A percentile compares a stretch with the other conserved stretches of the same genome.
phyloP scores from a whole-genome alignment of 768 basidiomycete species.

The Russula vinacea region DNA sequence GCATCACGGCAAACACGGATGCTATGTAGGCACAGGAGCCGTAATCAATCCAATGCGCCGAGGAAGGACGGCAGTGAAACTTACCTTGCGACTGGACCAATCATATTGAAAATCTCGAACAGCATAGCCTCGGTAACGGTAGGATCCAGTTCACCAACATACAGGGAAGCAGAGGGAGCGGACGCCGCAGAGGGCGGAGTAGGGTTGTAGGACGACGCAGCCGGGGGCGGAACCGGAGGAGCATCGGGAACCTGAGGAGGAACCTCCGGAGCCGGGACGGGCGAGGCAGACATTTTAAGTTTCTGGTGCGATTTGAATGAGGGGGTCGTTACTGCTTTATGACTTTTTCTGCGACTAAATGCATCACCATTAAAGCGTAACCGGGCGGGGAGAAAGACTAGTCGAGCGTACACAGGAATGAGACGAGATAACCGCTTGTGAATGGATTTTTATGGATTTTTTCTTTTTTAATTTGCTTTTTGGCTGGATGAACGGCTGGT shows the following conservation, averaged over 20 bases:
- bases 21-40: conserved; percentile 41
- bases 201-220: conserved; percentile 57
- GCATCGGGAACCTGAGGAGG: conserved; percentile 42
- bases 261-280: conserved; percentile 37
- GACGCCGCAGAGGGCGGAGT: conserved; percentile 54
- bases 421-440: conserved; percentile 73
- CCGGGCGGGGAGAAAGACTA: conserved; percentile 23
- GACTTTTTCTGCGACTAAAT: conserved; percentile 55
- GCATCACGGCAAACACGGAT: conserved; percentile 99
- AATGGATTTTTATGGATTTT: conserved; percentile 61
- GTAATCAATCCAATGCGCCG: conserved; percentile 16
- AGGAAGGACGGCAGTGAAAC: conserved; percentile 32
- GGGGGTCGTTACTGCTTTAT: conserved; percentile 90
- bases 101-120: conserved; percentile 99
- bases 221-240: conserved; percentile 45
- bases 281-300: conserved; percentile 41
- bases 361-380: conserved; percentile 28
- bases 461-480: conserved; percentile 58
- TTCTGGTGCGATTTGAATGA: conserved; percentile 41
- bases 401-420: conserved; percentile 59
- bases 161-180: conserved; percentile 87
- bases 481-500: conserved; percentile 35
- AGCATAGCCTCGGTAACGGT: conserved; percentile 99
- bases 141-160: conserved; percentile 98
- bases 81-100: conserved; percentile 96